Percentiles rank a stretch among this genome's conserved stretches.
phyloP scores from a whole-genome alignment of 805 yeast genomes.

The Saccharomyces kudriavzevii region DNA sequence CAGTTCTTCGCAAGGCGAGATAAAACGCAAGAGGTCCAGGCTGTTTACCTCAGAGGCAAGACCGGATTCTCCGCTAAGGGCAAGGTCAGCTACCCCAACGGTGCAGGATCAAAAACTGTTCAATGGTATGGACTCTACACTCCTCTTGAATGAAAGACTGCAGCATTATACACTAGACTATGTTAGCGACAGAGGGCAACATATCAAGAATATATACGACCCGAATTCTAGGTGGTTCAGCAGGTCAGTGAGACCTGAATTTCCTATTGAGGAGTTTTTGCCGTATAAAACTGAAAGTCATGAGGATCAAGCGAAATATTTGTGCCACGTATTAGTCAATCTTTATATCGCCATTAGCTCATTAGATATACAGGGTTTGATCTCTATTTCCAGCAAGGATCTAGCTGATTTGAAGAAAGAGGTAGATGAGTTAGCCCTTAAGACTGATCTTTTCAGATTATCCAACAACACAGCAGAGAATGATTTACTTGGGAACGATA shows the following conservation, averaged over 20 bases:
- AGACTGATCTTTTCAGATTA: constrained; percentile 41
- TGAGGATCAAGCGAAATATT: constrained; percentile 59
- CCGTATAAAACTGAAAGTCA: constrained; percentile 72
- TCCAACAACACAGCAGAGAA: constrained; percentile 14
- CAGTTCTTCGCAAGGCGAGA: background rate
- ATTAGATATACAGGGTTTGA: constrained; percentile 62
- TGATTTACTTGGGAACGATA: constrained; percentile 22
- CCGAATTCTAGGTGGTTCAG: constrained; percentile 35
- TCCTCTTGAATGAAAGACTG: constrained; percentile 25
- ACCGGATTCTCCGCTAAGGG: constrained; percentile 1
- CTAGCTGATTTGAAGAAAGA: constrained; percentile 39
- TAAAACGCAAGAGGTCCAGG: background rate
- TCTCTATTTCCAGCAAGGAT: constrained; percentile 61
- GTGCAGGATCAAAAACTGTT: constrained; percentile 9
- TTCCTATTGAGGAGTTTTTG: constrained; percentile 35
- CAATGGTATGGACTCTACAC: constrained; percentile 20
- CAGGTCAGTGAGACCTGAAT: constrained; percentile 29
- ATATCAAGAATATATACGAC: constrained; percentile 25
- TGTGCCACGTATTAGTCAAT: constrained; percentile 73
- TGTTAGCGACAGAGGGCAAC: constrained; percentile 36
- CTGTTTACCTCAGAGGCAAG: background rate
- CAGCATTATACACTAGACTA: constrained; percentile 44
- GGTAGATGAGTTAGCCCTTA: constrained; percentile 41
- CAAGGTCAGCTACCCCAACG: constrained; percentile 24
- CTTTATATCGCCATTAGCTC: constrained; percentile 70